Evolutionary conservation across 139 green algal genomes (phyloP), one percentile per base, ranked within the genome.

Genomic region (Chlamydomonas urium): DNA sequence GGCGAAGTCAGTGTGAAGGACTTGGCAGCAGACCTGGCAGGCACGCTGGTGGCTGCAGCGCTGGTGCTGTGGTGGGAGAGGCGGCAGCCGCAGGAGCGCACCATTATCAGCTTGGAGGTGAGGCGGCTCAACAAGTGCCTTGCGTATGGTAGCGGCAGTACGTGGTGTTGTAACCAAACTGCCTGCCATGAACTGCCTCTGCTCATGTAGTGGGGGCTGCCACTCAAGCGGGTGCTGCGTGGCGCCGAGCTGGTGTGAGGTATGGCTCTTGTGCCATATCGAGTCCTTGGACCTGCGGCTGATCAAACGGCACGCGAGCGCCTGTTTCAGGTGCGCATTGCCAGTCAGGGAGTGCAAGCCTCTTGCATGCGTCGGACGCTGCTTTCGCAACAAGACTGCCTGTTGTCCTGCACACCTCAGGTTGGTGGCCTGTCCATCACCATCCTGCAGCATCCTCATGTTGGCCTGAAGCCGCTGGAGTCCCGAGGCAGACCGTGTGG

Each of bases 11-110:
- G 21, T 8, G 32, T 6, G 31, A 42, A 26, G 17, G 60, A 67
- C 33, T 42, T 67, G 6, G 60, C 60, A 45, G 60, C 60, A 4
- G 60, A 67, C 33, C 4, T 45, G 5, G 4, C 42, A 10, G 60
- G 60, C 60, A 37, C 19, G 4, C 10, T 45, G n/a, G 17, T 45
- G 5, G 26, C 60, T 6, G 17, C 60, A 47, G 60, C 60, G n/a
- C 19, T 8, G 17, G 19, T 67, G 26, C 6, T 67, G 4, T 67
- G n/a, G 32, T 67, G 60, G 60, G 60, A 67, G 60, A 14, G 42
- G 26, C 60, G 60, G 5, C n/a, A 6, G 5, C 32, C 5, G 19
- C 38, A 47, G 17, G 33, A 67, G 29, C 32, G 5, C 19, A 21
- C 19, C 17, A 45, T 37, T 26, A 45, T 67, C 17, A 26, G 42